Conservation (phyloP, 225 moss, liverwort and hornwort genomes). For the Marchantia polymorpha region DNA sequence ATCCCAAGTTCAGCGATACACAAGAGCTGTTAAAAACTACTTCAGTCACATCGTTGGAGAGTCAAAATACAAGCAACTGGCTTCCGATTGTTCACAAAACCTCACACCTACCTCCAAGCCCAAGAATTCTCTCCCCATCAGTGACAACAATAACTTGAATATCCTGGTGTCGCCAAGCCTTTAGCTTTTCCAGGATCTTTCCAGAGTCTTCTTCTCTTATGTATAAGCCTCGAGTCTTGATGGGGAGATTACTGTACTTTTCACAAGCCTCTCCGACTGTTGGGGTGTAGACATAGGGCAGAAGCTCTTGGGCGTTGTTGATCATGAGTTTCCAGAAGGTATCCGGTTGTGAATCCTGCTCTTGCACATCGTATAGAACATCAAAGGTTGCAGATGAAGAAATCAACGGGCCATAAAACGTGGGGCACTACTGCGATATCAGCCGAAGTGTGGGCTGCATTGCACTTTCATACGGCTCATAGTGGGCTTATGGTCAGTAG, state of each 20-base stretch:
- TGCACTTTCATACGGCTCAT: background rate
- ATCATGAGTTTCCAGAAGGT: conserved; percentile 69
- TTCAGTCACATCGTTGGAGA: background rate
- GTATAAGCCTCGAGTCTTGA: conserved; percentile 63
- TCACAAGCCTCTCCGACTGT: conserved; percentile 77
- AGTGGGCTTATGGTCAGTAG: conserved; percentile 2
- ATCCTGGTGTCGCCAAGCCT: conserved; percentile 47
- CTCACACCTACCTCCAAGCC: conserved; percentile 50
- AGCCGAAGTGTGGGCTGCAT: background rate
- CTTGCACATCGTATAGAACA: conserved; percentile 19
- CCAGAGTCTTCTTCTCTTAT: conserved; percentile 56
- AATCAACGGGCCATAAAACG: conserved; percentile 8
- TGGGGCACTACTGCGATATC: conserved; percentile 5
- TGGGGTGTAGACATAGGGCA: conserved; percentile 77
- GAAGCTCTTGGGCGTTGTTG: conserved; percentile 72
- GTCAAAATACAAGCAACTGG: background rate
- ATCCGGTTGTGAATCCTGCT: conserved; percentile 31
- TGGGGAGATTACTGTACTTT: conserved; percentile 68
- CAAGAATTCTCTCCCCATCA: conserved; percentile 81
- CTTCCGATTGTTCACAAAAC: background rate
- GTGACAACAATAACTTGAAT: conserved; percentile 80
- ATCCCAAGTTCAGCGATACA: background rate
- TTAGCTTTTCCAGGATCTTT: conserved; percentile 49
- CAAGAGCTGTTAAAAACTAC: background rate
- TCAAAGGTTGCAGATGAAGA: conserved; percentile 13